These are phyloP conservation scores for Quercus alba DNA, from an alignment of 306 rosid genomes.

Conservation along the genomic window DNA sequence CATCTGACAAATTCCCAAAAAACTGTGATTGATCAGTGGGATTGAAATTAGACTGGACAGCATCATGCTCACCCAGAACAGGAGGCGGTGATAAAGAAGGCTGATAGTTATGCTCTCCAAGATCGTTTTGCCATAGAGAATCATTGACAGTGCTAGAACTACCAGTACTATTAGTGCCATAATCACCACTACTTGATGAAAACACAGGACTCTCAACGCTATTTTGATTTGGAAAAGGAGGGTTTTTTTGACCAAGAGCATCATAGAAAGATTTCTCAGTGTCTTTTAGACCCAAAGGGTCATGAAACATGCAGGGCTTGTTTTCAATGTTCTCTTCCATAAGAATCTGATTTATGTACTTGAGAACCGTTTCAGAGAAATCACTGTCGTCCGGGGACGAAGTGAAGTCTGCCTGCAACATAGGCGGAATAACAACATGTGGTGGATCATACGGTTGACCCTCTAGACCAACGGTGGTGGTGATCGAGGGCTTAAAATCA, in stretches of 20 bases:
- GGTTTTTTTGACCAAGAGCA: neutral
- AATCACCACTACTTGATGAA: conserved; percentile 9
- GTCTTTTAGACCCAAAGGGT: neutral
- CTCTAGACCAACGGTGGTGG: neutral
- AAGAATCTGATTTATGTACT: neutral
- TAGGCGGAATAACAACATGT: neutral
- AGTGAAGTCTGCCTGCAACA: neutral
- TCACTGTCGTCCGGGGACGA: neutral
- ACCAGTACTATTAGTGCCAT: conserved; percentile 23
- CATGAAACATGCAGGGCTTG: neutral
- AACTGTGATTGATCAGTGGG: neutral
- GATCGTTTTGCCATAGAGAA: neutral
- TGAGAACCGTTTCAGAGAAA: neutral
- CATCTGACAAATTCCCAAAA: neutral
- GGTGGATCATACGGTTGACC: neutral
- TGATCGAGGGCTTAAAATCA: neutral
- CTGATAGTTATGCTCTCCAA: neutral
- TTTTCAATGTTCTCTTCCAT: conserved; percentile 5
- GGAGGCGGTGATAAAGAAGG: neutral
- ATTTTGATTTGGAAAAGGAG: neutral
- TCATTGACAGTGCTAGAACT: conserved; percentile 18
- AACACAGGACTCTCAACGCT: conserved; percentile 14
- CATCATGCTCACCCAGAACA: neutral
- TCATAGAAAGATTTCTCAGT: conserved; percentile 6
- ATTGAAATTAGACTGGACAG: neutral